phyloP scores from a whole-genome alignment of 306 rosid genomes.

The Trifolium fragiferum region DNA sequence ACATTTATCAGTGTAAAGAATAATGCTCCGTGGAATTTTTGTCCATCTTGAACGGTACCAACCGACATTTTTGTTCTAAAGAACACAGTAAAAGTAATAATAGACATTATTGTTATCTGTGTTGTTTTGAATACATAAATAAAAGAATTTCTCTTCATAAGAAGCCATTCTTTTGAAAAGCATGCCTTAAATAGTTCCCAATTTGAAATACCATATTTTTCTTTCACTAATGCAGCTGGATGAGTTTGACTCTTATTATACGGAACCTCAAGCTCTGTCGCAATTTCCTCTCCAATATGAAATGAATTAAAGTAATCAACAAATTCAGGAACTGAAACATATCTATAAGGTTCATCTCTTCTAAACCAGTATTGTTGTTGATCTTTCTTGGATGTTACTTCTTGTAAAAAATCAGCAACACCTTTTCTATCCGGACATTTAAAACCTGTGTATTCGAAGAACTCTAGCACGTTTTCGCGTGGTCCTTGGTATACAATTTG shows the following conservation, averaged over 20 bases:
- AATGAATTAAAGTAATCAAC: conserved; percentile 49
- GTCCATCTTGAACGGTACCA: conserved; percentile 58
- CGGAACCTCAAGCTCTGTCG: conserved; percentile 56
- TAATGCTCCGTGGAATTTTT: conserved; percentile 71
- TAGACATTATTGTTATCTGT: conserved; percentile 62
- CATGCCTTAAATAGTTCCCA: conserved; percentile 79
- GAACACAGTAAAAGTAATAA: conserved; percentile 66
- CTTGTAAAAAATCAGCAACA: conserved; percentile 82
- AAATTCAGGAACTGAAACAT: conserved; percentile 65
- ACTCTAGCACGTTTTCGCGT: conserved; percentile 58
- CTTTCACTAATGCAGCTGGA: conserved; percentile 71
- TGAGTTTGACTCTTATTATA: conserved; percentile 60
- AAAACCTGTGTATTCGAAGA: conserved; percentile 63
- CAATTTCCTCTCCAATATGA: conserved; percentile 59
- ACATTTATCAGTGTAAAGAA: conserved; percentile 66
- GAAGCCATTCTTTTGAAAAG: conserved; percentile 74
- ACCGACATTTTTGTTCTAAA: conserved; percentile 67
- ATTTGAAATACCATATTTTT: conserved; percentile 70
- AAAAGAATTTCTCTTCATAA: conserved; percentile 67
- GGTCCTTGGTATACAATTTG: conserved; percentile 85
- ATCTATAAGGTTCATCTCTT: conserved; percentile 56
- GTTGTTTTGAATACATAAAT: conserved; percentile 62
- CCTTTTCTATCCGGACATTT: conserved; percentile 88
- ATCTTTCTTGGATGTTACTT: conserved; percentile 84
- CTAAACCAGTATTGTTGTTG: conserved; percentile 83